phyloP scores from a whole-genome alignment of 768 basidiomycete species.

The Cubamyces lactineus region DNA sequence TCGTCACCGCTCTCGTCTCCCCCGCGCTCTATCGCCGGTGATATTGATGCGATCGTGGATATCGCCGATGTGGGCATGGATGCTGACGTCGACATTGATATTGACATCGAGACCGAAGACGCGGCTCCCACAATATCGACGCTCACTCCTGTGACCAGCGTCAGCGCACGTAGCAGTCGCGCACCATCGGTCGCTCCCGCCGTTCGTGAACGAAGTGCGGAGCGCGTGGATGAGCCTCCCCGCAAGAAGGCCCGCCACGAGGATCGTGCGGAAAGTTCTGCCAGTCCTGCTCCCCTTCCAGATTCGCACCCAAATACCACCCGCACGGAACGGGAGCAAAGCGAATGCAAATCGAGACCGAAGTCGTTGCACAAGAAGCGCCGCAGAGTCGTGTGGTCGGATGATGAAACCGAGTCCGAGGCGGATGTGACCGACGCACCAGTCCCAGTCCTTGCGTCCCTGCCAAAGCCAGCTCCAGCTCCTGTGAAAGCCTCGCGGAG shows the following conservation, averaged over 20 bases:
- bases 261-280: neutral
- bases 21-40: conserved; percentile 12
- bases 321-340: neutral
- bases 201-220: neutral
- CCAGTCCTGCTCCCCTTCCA: no score
- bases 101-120: neutral
- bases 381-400: conserved; percentile 20
- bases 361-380: conserved; percentile 18
- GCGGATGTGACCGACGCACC: neutral
- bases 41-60: neutral
- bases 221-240: neutral
- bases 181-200: neutral
- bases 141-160: neutral
- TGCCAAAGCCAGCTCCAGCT: neutral
- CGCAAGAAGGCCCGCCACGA: conserved; percentile 15
- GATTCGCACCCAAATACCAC: no score
- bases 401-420: conserved; percentile 22
- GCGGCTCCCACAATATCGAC: neutral
- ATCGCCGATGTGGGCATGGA: neutral
- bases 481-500: neutral
- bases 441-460: neutral
- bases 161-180: neutral
- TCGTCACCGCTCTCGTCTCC: conserved; percentile 27
- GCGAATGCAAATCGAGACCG: neutral
- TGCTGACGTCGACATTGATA: neutral